phyloP scores from a whole-genome alignment of 1,284 basidiomycete genomes.

The Ustilago trichophora region DNA sequence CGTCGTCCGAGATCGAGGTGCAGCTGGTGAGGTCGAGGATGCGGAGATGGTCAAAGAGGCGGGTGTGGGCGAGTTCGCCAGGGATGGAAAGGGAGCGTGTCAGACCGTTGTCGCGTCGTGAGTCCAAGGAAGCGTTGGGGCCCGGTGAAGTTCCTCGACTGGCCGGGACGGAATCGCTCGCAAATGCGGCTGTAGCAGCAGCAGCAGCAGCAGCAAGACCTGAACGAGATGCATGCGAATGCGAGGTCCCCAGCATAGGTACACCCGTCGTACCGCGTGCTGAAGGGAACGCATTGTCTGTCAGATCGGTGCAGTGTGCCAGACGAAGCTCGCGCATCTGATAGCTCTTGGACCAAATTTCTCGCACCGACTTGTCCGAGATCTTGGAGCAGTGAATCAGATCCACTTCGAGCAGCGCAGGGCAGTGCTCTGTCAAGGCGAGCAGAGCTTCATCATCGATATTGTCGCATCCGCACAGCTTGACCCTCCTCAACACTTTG shows the following conservation, averaged over 20 bases:
- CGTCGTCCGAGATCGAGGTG: conserved; percentile 81
- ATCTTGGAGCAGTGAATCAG: conserved; percentile 83
- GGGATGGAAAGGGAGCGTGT: conserved; percentile 20
- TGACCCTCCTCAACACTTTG: conserved; percentile 75
- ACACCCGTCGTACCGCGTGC: conserved; percentile 38
- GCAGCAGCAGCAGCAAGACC: too few relatives aligned
- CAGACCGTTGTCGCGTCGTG: conserved; percentile 5
- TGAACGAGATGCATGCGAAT: too few relatives aligned
- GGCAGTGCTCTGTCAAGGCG: conserved; percentile 71
- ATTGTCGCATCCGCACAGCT: conserved; percentile 57
- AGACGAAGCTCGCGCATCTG: conserved; percentile 92
- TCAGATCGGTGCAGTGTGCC: conserved; percentile 80
- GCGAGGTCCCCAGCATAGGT: conserved; percentile 35
- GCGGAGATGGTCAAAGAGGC: conserved; percentile 61
- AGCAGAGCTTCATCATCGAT: conserved; percentile 55
- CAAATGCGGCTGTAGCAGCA: too few relatives aligned
- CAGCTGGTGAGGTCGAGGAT: conserved; percentile 77
- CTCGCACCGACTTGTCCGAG: conserved; percentile 80
- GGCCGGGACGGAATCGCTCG: conserved; percentile 40
- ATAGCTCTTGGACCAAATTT: conserved; percentile 81
- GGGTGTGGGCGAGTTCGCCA: conserved; percentile 32
- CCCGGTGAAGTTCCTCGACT: conserved; percentile 48
- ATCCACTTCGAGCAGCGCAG: conserved; percentile 91
- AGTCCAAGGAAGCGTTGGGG: not conserved
- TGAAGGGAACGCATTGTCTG: conserved; percentile 86